These are phyloP conservation scores for Casuarina glauca DNA, from an alignment of 306 rosid species.

Conservation along the genomic window DNA sequence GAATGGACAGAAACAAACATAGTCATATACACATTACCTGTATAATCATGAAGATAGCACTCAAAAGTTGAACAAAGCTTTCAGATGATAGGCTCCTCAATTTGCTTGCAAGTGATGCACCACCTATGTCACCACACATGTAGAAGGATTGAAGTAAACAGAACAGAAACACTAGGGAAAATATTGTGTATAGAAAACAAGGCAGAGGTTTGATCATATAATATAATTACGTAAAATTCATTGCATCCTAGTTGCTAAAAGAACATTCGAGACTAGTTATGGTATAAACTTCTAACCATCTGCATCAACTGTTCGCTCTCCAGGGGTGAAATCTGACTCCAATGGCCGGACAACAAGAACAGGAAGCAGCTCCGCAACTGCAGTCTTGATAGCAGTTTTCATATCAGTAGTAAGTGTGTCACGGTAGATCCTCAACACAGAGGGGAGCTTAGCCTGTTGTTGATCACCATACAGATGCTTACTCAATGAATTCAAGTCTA, in stretches of 20 bases:
- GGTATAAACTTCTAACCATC: constrained; percentile 70
- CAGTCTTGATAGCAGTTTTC: constrained; percentile 91
- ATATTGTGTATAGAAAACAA: background rate
- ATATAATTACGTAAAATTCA: background rate
- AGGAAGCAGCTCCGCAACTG: constrained; percentile 94
- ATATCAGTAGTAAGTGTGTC: constrained; percentile 93
- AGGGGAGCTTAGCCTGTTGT: constrained; percentile 93
- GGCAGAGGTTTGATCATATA: background rate
- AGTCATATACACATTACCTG: constrained; percentile 81
- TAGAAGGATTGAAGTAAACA: constrained; percentile 29
- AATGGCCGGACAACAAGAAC: constrained; percentile 72
- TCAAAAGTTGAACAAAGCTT: constrained; percentile 92
- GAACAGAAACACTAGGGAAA: constrained; percentile 16
- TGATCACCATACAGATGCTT: constrained; percentile 12
- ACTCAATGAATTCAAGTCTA: constrained; percentile 2
- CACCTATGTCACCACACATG: constrained; percentile 57
- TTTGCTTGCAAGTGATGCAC: constrained; percentile 99
- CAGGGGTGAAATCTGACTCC: constrained; percentile 76
- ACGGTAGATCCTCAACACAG: constrained; percentile 88
- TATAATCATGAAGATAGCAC: constrained; percentile 85
- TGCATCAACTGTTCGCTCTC: constrained; percentile 71
- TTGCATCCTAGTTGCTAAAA: constrained; percentile 6
- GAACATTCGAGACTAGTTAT: constrained; percentile 17
- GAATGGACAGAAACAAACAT: constrained; percentile 5
- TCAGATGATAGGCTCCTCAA: constrained; percentile 90